A percentile compares a stretch with the other conserved stretches of the same genome.
Evolutionary conservation across 163 green algal genomes (phyloP).

Genomic region (Chlamydomonas reinhardtii): DNA sequence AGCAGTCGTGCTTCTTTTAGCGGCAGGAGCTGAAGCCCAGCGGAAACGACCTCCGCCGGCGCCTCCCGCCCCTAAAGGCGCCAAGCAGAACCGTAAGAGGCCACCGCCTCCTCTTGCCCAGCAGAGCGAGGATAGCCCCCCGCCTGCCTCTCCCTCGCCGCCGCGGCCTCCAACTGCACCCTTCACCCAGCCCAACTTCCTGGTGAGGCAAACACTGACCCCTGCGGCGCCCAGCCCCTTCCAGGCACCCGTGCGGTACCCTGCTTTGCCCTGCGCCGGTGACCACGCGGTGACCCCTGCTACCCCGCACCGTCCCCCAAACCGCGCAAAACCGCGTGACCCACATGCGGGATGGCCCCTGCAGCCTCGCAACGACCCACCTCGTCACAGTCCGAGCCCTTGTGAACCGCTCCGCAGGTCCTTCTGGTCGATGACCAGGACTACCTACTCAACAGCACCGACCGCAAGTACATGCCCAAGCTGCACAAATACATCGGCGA

Average conservation of each 20-base stretch:
- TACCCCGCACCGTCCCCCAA: too few species aligned
- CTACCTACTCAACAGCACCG: conserved; percentile 44
- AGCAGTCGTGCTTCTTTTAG: neutral
- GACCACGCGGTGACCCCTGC: too few species aligned
- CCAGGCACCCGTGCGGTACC: too few species aligned
- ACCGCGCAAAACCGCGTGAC: too few species aligned
- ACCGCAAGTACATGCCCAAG: conserved; percentile 50
- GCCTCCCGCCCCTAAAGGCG: too few species aligned
- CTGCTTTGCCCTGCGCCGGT: too few species aligned
- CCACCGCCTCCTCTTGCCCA: neutral
- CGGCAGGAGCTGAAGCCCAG: neutral
- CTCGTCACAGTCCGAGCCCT: too few species aligned
- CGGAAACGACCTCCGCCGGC: neutral
- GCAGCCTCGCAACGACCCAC: too few species aligned
- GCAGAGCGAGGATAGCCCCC: neutral
- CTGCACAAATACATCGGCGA: conserved; percentile 42
- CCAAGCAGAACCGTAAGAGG: neutral
- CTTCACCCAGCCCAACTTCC: neutral
- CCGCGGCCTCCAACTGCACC: too few species aligned
- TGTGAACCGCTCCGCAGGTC: neutral
- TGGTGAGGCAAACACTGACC: neutral
- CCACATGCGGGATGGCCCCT: too few species aligned
- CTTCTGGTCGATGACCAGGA: conserved; percentile 47
- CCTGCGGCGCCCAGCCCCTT: too few species aligned
- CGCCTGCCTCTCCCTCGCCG: too few species aligned